Percentiles rank a stretch among this genome's conserved stretches.
phyloP scores from a whole-genome alignment of 345 rosid genomes.

The Salix exigua region DNA sequence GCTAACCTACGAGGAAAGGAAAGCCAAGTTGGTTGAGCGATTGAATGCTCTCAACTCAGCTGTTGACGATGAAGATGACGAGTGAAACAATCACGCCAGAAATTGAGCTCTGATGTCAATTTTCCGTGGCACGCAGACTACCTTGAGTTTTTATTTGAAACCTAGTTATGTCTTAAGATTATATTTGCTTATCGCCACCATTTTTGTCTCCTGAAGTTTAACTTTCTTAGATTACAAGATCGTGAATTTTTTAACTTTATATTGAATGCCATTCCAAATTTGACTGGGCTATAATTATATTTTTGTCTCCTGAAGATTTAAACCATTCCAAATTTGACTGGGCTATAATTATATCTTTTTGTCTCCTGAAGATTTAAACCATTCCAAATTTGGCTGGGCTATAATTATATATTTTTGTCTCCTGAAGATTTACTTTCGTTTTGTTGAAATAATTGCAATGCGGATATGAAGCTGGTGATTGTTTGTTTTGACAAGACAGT shows the following conservation, averaged over 20 bases:
- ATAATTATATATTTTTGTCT: neutral
- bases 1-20: conserved; percentile 80
- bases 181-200: neutral
- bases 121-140: neutral
- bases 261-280: conserved; percentile 31
- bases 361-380: neutral
- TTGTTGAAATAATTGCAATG: too few species aligned
- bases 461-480: neutral
- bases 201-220: conserved; percentile 6
- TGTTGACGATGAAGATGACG: conserved; percentile 36
- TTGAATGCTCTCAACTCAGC: conserved; percentile 63
- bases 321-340: conserved; percentile 26
- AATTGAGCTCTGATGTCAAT: neutral
- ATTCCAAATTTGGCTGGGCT: conserved; percentile 19
- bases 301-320: neutral
- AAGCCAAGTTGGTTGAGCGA: conserved; percentile 71
- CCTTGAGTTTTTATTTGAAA: neutral
- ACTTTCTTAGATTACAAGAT: conserved; percentile 8
- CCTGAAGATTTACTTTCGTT: neutral
- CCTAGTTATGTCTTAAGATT: neutral
- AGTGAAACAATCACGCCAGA: neutral
- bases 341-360: neutral
- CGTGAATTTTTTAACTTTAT: conserved; percentile 6
- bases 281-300: neutral
- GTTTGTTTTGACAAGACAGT: too few species aligned